phyloP scores from a whole-genome alignment of 1,284 basidiomycete genomes.

The Prillingera fragicola region DNA sequence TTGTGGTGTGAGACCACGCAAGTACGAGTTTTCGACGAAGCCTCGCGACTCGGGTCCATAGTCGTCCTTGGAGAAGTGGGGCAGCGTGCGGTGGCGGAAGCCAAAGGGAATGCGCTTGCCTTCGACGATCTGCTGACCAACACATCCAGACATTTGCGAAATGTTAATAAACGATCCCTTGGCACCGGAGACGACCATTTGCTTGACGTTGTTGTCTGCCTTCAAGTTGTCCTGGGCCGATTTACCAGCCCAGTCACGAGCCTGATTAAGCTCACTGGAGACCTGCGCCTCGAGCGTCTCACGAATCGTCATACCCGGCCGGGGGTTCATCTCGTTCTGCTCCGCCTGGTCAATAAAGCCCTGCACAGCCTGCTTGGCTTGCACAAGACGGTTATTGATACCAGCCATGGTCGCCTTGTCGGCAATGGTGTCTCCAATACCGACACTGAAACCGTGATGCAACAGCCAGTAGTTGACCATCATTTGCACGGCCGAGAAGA shows the following conservation, averaged over 20 bases:
- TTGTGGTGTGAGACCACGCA: slow-evolving; percentile 92
- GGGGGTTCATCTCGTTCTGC: slow-evolving; percentile 74
- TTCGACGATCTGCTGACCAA: slow-evolving; percentile 97
- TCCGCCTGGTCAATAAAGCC: slow-evolving; percentile 70
- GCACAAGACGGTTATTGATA: slow-evolving; percentile 77
- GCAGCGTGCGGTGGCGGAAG: slow-evolving; percentile 91
- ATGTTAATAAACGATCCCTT: slow-evolving; percentile 99
- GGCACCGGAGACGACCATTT: slow-evolving; percentile 99
- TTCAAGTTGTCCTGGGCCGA: slow-evolving; percentile 93
- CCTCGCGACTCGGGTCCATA: slow-evolving; percentile 98
- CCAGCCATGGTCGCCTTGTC: slow-evolving; percentile 79
- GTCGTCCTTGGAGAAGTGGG: slow-evolving; percentile 98
- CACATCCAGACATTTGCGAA: slow-evolving; percentile 99
- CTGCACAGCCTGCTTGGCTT: slow-evolving; percentile 71
- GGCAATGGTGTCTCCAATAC: slow-evolving; percentile 97
- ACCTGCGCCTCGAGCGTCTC: slow-evolving; percentile 96
- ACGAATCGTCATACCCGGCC: slow-evolving; percentile 97
- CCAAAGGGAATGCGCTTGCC: slow-evolving; percentile 98
- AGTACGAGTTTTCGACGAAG: slow-evolving; percentile 99
- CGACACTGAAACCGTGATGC: slow-evolving; percentile 98
- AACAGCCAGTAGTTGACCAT: slow-evolving; percentile 98
- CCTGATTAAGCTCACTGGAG: slow-evolving; percentile 86
- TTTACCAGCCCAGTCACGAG: slow-evolving; percentile 92
- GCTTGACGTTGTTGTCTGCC: slow-evolving; percentile 99
- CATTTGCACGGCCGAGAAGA: slow-evolving; percentile 91